These are phyloP conservation scores for Apiospora saccharicola DNA, from an alignment of 2,329 filamentous ascomycete genomes.

Conservation along the genomic window DNA sequence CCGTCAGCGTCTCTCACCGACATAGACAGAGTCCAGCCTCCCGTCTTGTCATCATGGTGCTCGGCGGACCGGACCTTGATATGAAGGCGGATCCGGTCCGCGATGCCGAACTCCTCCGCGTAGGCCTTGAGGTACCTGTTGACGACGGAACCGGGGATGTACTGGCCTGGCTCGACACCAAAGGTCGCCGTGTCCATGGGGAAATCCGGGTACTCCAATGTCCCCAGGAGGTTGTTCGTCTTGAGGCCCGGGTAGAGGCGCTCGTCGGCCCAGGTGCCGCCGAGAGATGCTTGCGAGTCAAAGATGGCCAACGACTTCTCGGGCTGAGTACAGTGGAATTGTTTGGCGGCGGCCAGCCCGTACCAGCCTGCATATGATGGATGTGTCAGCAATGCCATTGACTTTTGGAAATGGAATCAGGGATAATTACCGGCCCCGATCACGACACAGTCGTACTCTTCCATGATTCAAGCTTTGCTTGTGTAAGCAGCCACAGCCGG, in stretches of 20 bases:
- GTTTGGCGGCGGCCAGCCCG: slow-evolving; percentile 68
- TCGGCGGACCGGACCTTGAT: slow-evolving; percentile 56
- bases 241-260: slow-evolving; percentile 74
- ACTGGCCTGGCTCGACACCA: slow-evolving; percentile 56
- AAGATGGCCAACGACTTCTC: slow-evolving; percentile 62
- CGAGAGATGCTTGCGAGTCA: slow-evolving; percentile 64
- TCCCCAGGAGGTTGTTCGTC: slow-evolving; percentile 77
- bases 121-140: slow-evolving; percentile 65
- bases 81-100: slow-evolving; percentile 54
- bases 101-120: slow-evolving; percentile 59
- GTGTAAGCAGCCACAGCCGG: no score
- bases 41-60: slow-evolving; percentile 53
- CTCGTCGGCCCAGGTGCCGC: slow-evolving; percentile 74
- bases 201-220: slow-evolving; percentile 77
- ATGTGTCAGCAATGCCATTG: neutral
- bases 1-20: slow-evolving; percentile 29
- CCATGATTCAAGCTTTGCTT: slow-evolving; percentile 41
- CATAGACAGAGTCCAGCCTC: slow-evolving; percentile 45
- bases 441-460: slow-evolving; percentile 55
- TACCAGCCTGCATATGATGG: slow-evolving; percentile 18
- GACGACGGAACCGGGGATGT: slow-evolving; percentile 65
- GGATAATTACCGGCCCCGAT: slow-evolving; percentile 58
- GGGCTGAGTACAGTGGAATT: slow-evolving; percentile 66
- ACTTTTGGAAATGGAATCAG: neutral
- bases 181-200: slow-evolving; percentile 67